A percentile compares a stretch with the other conserved stretches of the same genome.
Evolutionary conservation across 139 green algal species (phyloP).

Genomic region (Ettlia oleoabundans): DNA sequence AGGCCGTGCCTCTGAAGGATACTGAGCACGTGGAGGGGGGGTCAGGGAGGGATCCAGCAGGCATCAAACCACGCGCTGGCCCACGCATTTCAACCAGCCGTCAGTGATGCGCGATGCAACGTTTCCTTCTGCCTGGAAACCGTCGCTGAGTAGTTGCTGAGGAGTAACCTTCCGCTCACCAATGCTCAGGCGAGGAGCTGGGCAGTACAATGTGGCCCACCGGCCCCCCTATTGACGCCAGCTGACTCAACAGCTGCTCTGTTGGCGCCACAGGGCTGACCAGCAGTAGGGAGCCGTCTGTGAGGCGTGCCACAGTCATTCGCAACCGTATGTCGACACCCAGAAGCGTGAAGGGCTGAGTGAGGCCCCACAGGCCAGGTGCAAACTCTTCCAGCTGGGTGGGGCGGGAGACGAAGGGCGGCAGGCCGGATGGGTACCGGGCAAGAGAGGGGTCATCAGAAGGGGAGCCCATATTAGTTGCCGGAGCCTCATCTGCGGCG

Average conservation of each 20-base stretch:
- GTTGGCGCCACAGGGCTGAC: constrained; percentile 39
- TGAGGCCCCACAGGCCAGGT: constrained; percentile 33
- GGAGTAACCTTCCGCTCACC: constrained; percentile 7
- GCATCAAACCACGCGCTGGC: too few relatives aligned
- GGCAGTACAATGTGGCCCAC: constrained; percentile 48
- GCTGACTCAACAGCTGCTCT: constrained; percentile 11
- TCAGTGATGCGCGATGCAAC: too few relatives aligned
- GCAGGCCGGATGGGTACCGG: constrained; percentile 39
- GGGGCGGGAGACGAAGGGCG: constrained; percentile 34
- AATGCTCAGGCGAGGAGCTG: constrained; percentile 46
- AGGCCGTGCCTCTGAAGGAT: too few relatives aligned
- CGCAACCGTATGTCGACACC: constrained; percentile 38
- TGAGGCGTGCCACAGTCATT: constrained; percentile 26
- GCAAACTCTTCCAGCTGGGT: constrained; percentile 35
- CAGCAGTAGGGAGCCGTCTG: constrained; percentile 35
- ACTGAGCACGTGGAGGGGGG: too few relatives aligned
- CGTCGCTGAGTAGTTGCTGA: too few relatives aligned
- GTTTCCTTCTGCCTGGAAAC: too few relatives aligned
- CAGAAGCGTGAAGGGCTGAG: constrained; percentile 43
- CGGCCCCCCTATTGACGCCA: constrained; percentile 12
- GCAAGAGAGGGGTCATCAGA: background rate
- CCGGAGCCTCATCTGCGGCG: too few relatives aligned
- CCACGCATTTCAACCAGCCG: too few relatives aligned
- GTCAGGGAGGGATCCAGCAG: too few relatives aligned
- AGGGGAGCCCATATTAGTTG: too few relatives aligned